These are phyloP conservation scores for Aspergillus ustus DNA, from an alignment of 2,329 filamentous ascomycete genomes.

Conservation along the genomic window DNA sequence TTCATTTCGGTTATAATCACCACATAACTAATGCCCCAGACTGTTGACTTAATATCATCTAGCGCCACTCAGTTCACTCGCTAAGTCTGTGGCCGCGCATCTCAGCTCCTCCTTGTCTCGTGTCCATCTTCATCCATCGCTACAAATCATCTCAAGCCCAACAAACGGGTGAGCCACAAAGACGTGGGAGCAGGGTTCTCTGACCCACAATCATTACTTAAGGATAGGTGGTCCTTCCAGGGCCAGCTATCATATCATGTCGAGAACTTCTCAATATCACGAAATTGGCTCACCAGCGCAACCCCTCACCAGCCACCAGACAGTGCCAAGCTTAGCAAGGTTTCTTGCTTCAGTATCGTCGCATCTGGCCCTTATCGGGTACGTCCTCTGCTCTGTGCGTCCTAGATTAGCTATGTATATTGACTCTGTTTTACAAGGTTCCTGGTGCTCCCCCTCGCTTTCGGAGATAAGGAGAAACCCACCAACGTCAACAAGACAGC, in stretches of 20 bases:
- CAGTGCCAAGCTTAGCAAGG: conserved; percentile 27
- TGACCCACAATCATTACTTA: neutral
- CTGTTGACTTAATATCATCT: neutral
- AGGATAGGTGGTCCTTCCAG: neutral
- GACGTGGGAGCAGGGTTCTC: neutral
- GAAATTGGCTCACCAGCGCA: conserved; percentile 21
- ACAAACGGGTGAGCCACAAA: neutral
- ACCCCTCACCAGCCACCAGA: conserved; percentile 5
- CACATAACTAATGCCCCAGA: neutral
- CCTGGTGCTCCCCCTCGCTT: conserved; percentile 36
- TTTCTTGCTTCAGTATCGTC: conserved; percentile 31
- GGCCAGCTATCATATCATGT: neutral
- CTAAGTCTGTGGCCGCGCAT: conserved; percentile 7
- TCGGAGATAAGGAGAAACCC: conserved; percentile 26
- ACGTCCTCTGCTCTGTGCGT: conserved; percentile 14
- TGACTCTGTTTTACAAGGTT: conserved; percentile 27
- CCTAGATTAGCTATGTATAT: neutral
- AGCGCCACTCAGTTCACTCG: conserved; percentile 4
- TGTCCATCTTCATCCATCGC: neutral
- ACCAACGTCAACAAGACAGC: conserved; percentile 29
- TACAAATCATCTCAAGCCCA: neutral
- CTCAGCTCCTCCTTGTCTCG: neutral
- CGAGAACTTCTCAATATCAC: conserved; percentile 17
- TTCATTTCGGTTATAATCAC: neutral
- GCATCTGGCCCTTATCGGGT: conserved; percentile 37